Base-by-base conservation (phyloP, 2,329 filamentous ascomycete genomes). In the Exophiala bonariae region DNA sequence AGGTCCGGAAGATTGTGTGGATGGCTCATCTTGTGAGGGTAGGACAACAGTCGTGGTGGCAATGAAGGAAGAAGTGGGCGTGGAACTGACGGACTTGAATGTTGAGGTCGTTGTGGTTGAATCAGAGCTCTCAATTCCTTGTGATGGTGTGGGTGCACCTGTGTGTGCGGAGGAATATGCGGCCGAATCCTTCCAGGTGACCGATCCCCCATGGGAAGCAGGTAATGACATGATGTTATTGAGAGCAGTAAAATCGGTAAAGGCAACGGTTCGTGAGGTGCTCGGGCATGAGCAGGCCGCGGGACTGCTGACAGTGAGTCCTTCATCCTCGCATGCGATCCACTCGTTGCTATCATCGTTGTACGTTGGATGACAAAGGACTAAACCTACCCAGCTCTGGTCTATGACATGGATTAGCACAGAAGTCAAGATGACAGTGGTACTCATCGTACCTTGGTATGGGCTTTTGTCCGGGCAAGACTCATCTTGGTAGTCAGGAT, bases 351-450 rank as follows among this genome's bases (percentile, higher is more conserved):
- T 37, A 16, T 13, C 16, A n/a, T 54, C 36, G 30, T 56, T 51
- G 6, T 42, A 50, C 18, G 48, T 56, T 18, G 52, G 49, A 34
- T 57, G 50, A 43, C 56, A 57, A 31, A 56, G 57, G 16, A 49
- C 48, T n/a, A 57, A 33, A 6, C 56, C 56, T 16, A 49, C 47
- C 56, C 56, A 59, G 18, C 37, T 41, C 28, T 52, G 44, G 30
- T 48, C 54, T 55, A 19, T 14, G 26, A 14, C 14, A 14, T 26
- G 18, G 30, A 19, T 13, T 39, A 30, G 19, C 14, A 8, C 10
- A 38, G 17, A 3, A 10, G 40, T 13, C 14, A 2, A 6, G 32
- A 34, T 34, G 6, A 34, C 14, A n/a, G 5, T 6, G 6, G 14
- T 14, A 14, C 14, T 34, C 6, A 6, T 34, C 13, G n/a, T n/a